phyloP scores from a whole-genome alignment of 495 filamentous ascomycete species.

The Penicillium turbatum region DNA sequence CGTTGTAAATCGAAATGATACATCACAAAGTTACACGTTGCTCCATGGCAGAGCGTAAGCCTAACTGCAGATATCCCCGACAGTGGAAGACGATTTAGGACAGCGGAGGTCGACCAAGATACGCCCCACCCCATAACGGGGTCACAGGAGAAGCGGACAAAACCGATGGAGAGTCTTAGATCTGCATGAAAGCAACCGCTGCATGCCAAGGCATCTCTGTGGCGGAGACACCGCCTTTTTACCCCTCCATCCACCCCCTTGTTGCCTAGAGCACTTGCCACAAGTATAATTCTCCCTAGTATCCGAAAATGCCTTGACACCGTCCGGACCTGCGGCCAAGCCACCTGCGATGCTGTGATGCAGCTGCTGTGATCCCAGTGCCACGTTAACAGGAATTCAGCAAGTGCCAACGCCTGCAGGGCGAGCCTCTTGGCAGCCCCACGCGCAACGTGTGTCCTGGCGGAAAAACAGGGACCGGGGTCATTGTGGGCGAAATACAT shows the following conservation, averaged over 20 bases:
- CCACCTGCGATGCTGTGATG: constrained; percentile 3
- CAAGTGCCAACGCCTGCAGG: constrained; percentile 5
- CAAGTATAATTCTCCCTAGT: constrained; percentile 5
- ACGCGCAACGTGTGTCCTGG: constrained; percentile 10
- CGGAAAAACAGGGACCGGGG: constrained; percentile 9
- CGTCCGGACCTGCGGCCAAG: constrained; percentile 12
- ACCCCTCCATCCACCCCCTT: constrained; percentile 9
- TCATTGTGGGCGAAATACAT: neutral
- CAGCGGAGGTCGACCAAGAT: neutral
- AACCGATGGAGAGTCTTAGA: constrained; percentile 18
- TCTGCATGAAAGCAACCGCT: constrained; percentile 18
- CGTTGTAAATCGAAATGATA: neutral
- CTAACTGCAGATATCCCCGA: no score
- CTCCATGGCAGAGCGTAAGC: neutral
- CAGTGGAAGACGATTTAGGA: neutral
- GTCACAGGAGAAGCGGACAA: constrained; percentile 3
- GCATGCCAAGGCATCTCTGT: constrained; percentile 22
- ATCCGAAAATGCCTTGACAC: neutral
- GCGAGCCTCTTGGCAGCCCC: constrained; percentile 17
- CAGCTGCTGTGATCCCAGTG: constrained; percentile 18
- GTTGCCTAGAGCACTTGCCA: neutral
- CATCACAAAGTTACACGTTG: neutral
- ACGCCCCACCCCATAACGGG: constrained; percentile 1
- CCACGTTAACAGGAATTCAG: constrained; percentile 17
- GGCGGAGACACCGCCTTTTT: constrained; percentile 30